Evolutionary conservation across 1,139 yeast species (phyloP).

Genomic region (Oligophagozyma castellii): DNA sequence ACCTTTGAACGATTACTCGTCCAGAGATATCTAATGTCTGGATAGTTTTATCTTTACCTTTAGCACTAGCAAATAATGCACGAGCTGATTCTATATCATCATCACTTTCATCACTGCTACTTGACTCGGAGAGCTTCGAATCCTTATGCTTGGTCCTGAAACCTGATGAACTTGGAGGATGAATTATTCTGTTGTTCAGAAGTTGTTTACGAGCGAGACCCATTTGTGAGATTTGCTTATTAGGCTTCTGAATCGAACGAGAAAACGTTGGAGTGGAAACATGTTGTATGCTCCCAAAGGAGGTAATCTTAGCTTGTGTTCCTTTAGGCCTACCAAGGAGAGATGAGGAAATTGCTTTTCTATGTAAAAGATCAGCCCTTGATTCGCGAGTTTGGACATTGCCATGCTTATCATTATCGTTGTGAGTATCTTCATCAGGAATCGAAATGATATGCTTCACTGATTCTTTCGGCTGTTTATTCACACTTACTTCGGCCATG

Average conservation of each 20-base stretch:
- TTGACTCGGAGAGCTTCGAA: conserved; percentile 12
- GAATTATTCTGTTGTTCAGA: conserved; percentile 26
- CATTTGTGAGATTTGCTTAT: conserved; percentile 26
- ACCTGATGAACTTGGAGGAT: conserved; percentile 73
- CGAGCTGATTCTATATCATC: conserved; percentile 24
- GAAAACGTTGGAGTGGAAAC: conserved; percentile 28
- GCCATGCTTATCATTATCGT: conserved; percentile 3
- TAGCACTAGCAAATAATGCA: conserved; percentile 25
- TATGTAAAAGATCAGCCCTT: conserved; percentile 18
- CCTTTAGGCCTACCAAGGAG: conserved; percentile 22
- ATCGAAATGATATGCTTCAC: conserved; percentile 5
- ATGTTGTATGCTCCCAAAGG: conserved; percentile 28
- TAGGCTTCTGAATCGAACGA: conserved; percentile 32
- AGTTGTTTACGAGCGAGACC: conserved; percentile 28
- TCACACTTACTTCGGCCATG: conserved; percentile 33
- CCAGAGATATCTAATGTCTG: conserved; percentile 25
- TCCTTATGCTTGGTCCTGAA: conserved; percentile 27
- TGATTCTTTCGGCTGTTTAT: conserved; percentile 22
- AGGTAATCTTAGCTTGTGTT: conserved; percentile 36
- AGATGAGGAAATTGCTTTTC: conserved; percentile 19
- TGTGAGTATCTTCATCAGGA: conserved; percentile 3
- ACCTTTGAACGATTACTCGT: conserved; percentile 13
- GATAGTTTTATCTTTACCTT: conserved; percentile 17
- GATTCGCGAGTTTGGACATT: conserved; percentile 18
- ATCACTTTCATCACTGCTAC: conserved; percentile 26